Evolutionary conservation across 2,329 filamentous ascomycete genomes (phyloP).

Genomic region (Fusarium lyarnte): DNA sequence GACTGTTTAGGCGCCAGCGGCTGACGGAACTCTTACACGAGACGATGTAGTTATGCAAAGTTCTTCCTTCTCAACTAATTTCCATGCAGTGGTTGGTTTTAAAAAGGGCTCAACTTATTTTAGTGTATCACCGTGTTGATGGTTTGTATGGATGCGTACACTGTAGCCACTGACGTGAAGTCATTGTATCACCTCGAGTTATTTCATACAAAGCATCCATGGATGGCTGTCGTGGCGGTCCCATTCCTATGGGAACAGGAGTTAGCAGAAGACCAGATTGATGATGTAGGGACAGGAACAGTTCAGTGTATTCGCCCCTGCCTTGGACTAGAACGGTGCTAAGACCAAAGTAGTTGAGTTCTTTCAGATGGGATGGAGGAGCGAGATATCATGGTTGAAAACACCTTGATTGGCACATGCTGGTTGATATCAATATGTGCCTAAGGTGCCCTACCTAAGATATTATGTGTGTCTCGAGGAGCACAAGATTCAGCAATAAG

Average conservation of each 20-base stretch:
- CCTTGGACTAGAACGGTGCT: conserved; percentile 21
- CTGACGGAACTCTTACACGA: conserved; percentile 7
- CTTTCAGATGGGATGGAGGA: neutral
- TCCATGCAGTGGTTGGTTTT: neutral
- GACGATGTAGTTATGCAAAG: neutral
- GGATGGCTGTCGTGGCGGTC: conserved; percentile 1
- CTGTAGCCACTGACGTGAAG: conserved; percentile 12
- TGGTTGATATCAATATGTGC: neutral
- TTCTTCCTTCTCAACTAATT: neutral
- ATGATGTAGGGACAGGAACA: conserved; percentile 18
- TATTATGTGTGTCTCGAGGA: neutral
- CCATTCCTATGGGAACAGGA: conserved; percentile 17
- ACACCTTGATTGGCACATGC: conserved; percentile 13
- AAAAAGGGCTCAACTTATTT: neutral
- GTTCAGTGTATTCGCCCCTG: conserved; percentile 20
- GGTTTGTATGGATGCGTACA: neutral
- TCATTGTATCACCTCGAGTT: conserved; percentile 2
- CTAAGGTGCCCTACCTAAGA: neutral
- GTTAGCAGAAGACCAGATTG: conserved; percentile 2
- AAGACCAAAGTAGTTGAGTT: conserved; percentile 21
- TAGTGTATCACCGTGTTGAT: neutral
- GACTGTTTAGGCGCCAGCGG: conserved; percentile 25
- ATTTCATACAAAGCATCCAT: neutral
- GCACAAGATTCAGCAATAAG: neutral
- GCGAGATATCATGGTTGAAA: neutral